These are phyloP conservation scores for Babesia gibsoni DNA, from an alignment of 169 alveolate species.

Conservation along the genomic window DNA sequence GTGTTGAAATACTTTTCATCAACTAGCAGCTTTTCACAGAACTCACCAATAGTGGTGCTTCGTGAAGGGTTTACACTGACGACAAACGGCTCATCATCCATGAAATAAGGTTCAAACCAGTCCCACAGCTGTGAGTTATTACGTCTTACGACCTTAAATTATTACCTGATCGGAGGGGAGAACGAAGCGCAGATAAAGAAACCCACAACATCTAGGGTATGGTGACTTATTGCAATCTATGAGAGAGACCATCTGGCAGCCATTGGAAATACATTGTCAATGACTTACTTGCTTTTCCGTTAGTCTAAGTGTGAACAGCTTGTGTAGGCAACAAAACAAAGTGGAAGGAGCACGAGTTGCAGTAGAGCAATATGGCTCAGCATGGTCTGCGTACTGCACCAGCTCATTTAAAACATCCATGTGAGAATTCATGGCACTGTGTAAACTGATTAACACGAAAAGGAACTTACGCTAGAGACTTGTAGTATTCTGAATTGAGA, in stretches of 20 bases:
- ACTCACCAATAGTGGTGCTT: constrained; percentile 69
- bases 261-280: neutral
- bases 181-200: constrained; percentile 56
- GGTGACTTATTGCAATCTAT: constrained; percentile 52
- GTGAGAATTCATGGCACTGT: constrained; percentile 60
- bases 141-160: neutral
- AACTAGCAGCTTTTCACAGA: constrained; percentile 58
- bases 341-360: constrained; percentile 77
- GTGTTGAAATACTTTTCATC: constrained; percentile 74
- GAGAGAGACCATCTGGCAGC: constrained; percentile 24
- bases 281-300: constrained; percentile 68
- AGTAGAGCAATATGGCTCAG: constrained; percentile 74
- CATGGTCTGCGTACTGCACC: constrained; percentile 73
- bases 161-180: constrained; percentile 59
- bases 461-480: constrained; percentile 58
- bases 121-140: constrained; percentile 63
- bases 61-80: constrained; percentile 58
- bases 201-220: constrained; percentile 64
- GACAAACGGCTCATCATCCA: constrained; percentile 69
- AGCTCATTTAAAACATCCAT: constrained; percentile 67
- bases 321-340: constrained; percentile 73
- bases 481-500: constrained; percentile 73
- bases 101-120: constrained; percentile 75
- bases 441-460: too few species aligned
- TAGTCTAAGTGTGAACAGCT: constrained; percentile 66